Evolutionary conservation across 257 asterid genomes (phyloP).

Genomic region (Rubia yunnanensis): DNA sequence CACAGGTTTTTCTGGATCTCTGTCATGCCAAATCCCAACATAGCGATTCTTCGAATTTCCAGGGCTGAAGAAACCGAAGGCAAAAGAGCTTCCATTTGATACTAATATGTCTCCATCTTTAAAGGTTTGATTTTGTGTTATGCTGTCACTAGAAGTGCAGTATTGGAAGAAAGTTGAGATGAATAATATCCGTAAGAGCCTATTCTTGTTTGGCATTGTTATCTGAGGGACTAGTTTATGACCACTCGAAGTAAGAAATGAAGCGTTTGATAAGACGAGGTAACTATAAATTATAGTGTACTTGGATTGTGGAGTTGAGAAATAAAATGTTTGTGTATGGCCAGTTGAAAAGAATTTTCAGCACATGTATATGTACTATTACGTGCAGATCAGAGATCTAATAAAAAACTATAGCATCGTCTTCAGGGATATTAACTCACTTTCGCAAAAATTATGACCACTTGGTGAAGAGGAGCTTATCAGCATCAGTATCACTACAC

Average conservation of each 20-base stretch:
- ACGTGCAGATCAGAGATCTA: too few species aligned
- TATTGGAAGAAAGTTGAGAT: slow-evolving; percentile 11
- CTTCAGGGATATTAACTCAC: too few species aligned
- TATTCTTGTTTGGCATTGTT: slow-evolving; percentile 10
- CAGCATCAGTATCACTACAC: too few species aligned
- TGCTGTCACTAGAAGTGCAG: slow-evolving; percentile 19
- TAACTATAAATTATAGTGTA: neutral
- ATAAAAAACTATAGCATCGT: too few species aligned
- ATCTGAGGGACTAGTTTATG: neutral
- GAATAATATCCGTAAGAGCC: neutral
- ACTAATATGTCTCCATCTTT: slow-evolving; percentile 15
- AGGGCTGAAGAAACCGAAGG: slow-evolving; percentile 34
- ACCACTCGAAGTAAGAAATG: neutral
- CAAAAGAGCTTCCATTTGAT: slow-evolving; percentile 12
- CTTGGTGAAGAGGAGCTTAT: too few species aligned
- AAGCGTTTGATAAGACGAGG: neutral
- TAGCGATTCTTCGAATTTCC: slow-evolving; percentile 19
- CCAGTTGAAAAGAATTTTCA: neutral
- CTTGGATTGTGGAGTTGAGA: neutral
- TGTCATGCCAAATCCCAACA: slow-evolving; percentile 29
- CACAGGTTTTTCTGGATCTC: slow-evolving; percentile 21
- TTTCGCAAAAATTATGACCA: too few species aligned
- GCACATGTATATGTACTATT: too few species aligned
- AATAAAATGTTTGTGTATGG: neutral
- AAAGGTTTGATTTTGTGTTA: slow-evolving; percentile 17